phyloP scores from a whole-genome alignment of 83 land plant species.

The Picea abies region DNA sequence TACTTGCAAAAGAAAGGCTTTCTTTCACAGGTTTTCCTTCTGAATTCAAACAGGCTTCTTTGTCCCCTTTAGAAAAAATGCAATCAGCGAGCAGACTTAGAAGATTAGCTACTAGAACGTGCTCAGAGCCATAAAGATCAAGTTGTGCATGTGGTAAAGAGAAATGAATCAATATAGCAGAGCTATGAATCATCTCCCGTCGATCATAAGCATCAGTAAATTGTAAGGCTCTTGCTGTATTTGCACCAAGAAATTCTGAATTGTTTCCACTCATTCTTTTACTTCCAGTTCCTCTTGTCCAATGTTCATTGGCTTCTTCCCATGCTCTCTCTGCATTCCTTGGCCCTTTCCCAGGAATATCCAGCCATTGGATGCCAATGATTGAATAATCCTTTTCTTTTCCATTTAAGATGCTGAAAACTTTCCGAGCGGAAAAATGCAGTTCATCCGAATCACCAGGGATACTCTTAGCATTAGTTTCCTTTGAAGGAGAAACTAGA shows the following conservation, averaged over 20 bases:
- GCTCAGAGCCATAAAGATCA: constrained; percentile 36
- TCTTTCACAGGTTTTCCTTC: constrained; percentile 10
- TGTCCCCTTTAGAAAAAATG: constrained; percentile 16
- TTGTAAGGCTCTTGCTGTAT: constrained; percentile 53
- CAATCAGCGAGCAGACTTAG: constrained; percentile 34
- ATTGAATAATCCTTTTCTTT: constrained; percentile 22
- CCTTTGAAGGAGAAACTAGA: constrained; percentile 28
- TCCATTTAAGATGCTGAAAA: constrained; percentile 24
- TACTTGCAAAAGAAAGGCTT: constrained; percentile 15
- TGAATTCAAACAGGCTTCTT: neutral
- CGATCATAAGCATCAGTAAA: constrained; percentile 39
- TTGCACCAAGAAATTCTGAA: constrained; percentile 74
- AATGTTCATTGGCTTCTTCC: constrained; percentile 50
- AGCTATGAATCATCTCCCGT: constrained; percentile 59
- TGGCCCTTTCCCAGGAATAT: constrained; percentile 48
- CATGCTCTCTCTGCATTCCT: constrained; percentile 64
- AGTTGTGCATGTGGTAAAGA: constrained; percentile 40
- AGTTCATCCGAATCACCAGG: neutral
- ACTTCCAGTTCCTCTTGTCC: constrained; percentile 40
- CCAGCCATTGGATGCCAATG: constrained; percentile 61
- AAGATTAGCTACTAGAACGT: constrained; percentile 34
- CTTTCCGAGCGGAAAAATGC: constrained; percentile 27
- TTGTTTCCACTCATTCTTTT: constrained; percentile 45
- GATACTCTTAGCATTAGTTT: constrained; percentile 6
- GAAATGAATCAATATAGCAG: constrained; percentile 49